These are phyloP conservation scores for Alloteropsis semialata DNA, from an alignment of 176 grass and related monocot species.

Conservation along the genomic window DNA sequence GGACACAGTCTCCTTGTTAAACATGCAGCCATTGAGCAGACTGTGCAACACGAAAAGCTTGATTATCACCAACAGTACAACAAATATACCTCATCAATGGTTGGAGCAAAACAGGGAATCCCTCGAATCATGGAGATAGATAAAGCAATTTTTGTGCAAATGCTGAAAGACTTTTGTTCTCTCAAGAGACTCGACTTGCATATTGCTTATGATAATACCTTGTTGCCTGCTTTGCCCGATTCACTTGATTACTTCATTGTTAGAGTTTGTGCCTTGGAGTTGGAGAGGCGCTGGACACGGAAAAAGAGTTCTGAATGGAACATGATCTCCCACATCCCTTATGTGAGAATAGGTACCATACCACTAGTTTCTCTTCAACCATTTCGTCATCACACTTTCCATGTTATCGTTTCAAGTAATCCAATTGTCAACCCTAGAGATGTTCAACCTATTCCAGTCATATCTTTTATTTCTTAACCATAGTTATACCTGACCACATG, in stretches of 20 bases:
- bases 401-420: background rate
- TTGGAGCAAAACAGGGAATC: background rate
- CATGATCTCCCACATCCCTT: background rate
- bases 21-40: background rate
- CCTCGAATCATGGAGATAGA: background rate
- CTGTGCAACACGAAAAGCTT: background rate
- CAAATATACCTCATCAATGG: background rate
- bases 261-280: background rate
- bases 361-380: background rate
- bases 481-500: too few species aligned
- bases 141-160: background rate
- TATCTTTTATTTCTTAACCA: too few species aligned
- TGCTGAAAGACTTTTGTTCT: background rate
- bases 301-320: background rate
- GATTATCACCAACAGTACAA: background rate
- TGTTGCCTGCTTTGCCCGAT: background rate
- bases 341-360: background rate
- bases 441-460: too few species aligned
- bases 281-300: background rate
- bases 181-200: background rate
- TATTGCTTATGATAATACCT: background rate
- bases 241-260: slow-evolving; percentile 27
- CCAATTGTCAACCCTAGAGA: too few species aligned
- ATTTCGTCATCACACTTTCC: background rate
- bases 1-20: background rate